Evolutionary conservation across 768 basidiomycete species (phyloP).

Genomic region (Rhodosporidiobolus sp.): DNA sequence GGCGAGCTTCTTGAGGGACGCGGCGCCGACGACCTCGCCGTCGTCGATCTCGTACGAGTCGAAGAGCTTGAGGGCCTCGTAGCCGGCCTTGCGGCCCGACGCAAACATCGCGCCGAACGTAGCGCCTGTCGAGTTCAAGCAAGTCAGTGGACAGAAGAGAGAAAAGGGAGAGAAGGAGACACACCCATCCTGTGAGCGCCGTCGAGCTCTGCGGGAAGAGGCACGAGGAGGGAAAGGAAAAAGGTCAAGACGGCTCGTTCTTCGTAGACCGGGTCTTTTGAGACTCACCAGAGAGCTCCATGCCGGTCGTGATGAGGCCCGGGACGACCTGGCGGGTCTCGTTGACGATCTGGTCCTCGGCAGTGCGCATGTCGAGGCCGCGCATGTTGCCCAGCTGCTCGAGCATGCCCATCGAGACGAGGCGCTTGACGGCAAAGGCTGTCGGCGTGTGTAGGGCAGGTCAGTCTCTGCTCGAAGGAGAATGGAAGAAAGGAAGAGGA

Average conservation of each 20-base stretch:
- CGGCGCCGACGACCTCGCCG: constrained; percentile 59
- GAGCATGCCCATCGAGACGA: constrained; percentile 67
- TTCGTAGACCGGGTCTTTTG: no score
- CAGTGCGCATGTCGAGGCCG: constrained; percentile 73
- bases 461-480: no score
- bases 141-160: no score
- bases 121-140: no score
- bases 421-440: constrained; percentile 73
- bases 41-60: constrained; percentile 56
- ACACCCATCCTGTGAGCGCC: constrained; percentile 73
- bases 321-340: constrained; percentile 60
- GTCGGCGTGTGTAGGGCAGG: not conserved
- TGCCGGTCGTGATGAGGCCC: constrained; percentile 59
- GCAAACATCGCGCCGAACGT: constrained; percentile 79
- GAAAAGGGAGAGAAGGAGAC: no score
- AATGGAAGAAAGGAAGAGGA: not conserved
- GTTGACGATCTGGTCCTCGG: constrained; percentile 62
- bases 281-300: constrained; percentile 61
- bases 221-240: not conserved
- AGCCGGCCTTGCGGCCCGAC: constrained; percentile 69
- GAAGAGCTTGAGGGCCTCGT: constrained; percentile 60
- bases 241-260: not conserved
- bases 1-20: constrained; percentile 7
- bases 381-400: constrained; percentile 76
- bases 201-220: constrained; percentile 59